Evolutionary conservation across 805 yeast species (phyloP), one percentile per base, ranked within the genome.

Genomic region (Cyberlindnera sargentensis): DNA sequence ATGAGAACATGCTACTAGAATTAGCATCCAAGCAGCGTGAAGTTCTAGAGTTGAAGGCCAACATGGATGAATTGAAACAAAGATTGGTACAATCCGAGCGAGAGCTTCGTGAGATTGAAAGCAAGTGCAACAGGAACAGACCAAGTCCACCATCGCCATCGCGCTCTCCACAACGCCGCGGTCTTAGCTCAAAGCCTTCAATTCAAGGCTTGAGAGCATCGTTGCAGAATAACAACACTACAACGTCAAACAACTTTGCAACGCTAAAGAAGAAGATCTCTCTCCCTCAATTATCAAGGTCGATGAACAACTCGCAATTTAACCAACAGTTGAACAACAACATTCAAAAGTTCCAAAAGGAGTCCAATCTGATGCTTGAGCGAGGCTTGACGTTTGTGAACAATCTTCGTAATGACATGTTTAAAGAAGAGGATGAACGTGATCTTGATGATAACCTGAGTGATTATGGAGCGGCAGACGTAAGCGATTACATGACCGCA

Each of bases 1-100:
- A 53, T 26, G 54, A 52, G 9, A 39, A 47, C 4, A 11, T 73
- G 15, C 52, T 73, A 32, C 67, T 59, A 41, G 57, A 60, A 36
- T 49, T 73, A 40, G 78, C 84, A 0, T 52, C 70, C 2, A 79
- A 80, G 53, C 82, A 78, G 52, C 67, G 80, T 46, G 70, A 70
- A 43, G 68, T 79, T 7, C 47, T 68, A 15, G 82, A 77, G 39
- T 55, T 75, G 44, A 73, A 71, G 51, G 60, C 65, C n/a, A 66
- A 66, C 31, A 55, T 68, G 42, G 63, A 65, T 10, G 34, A 44
- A 6, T 50, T 65, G 30, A 62, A 65, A 46, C 54, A 57, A 27
- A 67, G 67, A 48, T 57, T 78, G n/a, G 54, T 62, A 11, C 58
- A 57, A 32, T 57, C 72, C 3, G 70, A 70, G 48, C 52, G 51